Evolutionary conservation across 2,329 filamentous ascomycete genomes (phyloP), one percentile per base, ranked within the genome.

Genomic region (Xylariales sp.): DNA sequence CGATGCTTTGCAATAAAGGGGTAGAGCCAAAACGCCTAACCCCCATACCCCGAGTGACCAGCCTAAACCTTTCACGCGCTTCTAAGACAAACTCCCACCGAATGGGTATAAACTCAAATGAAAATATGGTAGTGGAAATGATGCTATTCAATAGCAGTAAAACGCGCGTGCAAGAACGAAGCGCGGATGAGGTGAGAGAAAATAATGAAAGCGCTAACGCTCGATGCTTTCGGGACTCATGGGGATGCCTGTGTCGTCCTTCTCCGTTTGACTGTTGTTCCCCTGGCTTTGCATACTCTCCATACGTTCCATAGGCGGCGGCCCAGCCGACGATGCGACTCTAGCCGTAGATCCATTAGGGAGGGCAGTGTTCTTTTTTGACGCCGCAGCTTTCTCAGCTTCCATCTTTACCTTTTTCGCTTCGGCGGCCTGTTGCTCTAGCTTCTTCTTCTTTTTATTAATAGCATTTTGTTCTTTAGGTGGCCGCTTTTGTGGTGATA

Each of bases 361-460:
- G 73, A 72, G 58, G 30, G 78, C 73, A 8, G 80, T 76, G 73
- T 86, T 87, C 63, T 77, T 69, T 74, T 89, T 90, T 78, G 89
- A 90, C 34, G 80, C 74, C 4, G 78, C 74, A 5, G 75, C 75
- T 64, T 81, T 82, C 62, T 81, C 79, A 9, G 79, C 75, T 57
- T 81, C 79, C 61, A 77, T 76, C 65, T 76, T 80, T 14, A 77
- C 72, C 74, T 70, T 81, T 45, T 71, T 76, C 52, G 82, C 83
- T 64, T 84, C 83, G 5, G 84, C 84, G 28, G 85, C 86, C 76
- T 82, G 88, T 67, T 81, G 90, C 80, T 89, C 90, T 79, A 87
- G 81, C 83, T 95, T 95, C 82, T 94, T 93, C 83, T 93, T 94
- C 82, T 95, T 96, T 83, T 94, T 94, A 64, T 93, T 92, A 72